phyloP scores from a whole-genome alignment of 768 basidiomycete species.

The Suillus ampliporus region DNA sequence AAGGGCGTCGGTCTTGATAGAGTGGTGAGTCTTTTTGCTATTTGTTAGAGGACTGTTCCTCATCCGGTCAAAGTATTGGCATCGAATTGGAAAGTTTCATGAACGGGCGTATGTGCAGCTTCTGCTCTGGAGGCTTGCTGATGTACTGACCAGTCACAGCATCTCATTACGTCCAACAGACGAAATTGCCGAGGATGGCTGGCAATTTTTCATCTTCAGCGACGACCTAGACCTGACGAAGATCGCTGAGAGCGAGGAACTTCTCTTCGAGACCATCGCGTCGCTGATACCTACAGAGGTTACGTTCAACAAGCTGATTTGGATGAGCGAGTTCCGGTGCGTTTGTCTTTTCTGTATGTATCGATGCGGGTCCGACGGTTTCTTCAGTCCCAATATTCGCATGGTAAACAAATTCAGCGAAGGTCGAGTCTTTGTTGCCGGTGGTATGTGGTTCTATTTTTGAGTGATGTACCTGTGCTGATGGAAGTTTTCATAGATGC shows the following conservation, averaged over 20 bases:
- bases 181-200: conserved; percentile 28
- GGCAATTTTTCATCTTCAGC: conserved; percentile 17
- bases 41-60: background rate
- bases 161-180: conserved; percentile 21
- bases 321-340: conserved; percentile 36
- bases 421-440: too few relatives aligned
- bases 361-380: too few relatives aligned
- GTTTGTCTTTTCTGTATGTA: conserved; percentile 2
- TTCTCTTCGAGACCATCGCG: conserved; percentile 35
- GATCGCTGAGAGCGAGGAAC: conserved; percentile 25
- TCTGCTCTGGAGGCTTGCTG: background rate
- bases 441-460: conserved; percentile 4
- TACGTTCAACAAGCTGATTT: conserved; percentile 31
- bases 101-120: background rate
- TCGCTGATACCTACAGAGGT: conserved; percentile 20
- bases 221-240: conserved; percentile 19
- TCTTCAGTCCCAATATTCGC: too few relatives aligned
- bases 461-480: too few relatives aligned
- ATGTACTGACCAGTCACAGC: conserved; percentile 7
- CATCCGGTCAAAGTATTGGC: conserved; percentile 5
- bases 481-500: too few relatives aligned
- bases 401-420: too few relatives aligned
- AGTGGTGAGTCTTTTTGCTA: conserved; percentile 34
- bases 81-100: conserved; percentile 48
- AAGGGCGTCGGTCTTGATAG: conserved; percentile 40